These are phyloP conservation scores for Vitis hybrid DNA, from an alignment of 177 flowering plant species.

Conservation along the genomic window DNA sequence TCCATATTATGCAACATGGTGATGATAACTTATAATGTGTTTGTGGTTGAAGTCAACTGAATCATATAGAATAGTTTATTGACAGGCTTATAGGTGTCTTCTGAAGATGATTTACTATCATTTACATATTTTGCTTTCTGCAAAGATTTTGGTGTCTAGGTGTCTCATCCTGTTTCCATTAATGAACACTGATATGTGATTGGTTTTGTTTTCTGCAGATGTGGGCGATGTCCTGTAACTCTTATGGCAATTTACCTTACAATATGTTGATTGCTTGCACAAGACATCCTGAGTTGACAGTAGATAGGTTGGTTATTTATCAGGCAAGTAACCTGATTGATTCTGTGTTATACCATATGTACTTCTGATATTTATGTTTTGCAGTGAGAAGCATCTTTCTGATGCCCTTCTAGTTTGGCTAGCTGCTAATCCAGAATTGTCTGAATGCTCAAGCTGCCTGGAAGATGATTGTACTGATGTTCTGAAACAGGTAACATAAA, in stretches of 20 bases:
- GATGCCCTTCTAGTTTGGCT: constrained; percentile 66
- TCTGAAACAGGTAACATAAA: constrained; percentile 41
- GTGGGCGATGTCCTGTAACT: constrained; percentile 46
- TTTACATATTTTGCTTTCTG: too few relatives aligned
- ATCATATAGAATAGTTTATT: too few relatives aligned
- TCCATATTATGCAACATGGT: too few relatives aligned
- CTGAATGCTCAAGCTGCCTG: constrained; percentile 15
- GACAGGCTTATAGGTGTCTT: too few relatives aligned
- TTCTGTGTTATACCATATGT: not conserved
- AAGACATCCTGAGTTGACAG: constrained; percentile 56
- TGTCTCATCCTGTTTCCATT: not conserved
- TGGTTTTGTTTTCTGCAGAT: constrained; percentile 37
- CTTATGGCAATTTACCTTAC: constrained; percentile 44
- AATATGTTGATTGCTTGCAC: constrained; percentile 39
- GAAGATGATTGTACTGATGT: constrained; percentile 21
- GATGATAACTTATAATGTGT: too few relatives aligned
- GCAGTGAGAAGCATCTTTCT: constrained; percentile 74
- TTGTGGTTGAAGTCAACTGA: too few relatives aligned
- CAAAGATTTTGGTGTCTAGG: too few relatives aligned
- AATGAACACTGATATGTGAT: constrained; percentile 11
- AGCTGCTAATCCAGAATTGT: constrained; percentile 20
- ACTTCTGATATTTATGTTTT: constrained; percentile 21
- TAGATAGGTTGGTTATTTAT: constrained; percentile 53
- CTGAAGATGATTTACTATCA: too few relatives aligned
- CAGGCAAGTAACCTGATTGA: constrained; percentile 3